A percentile compares a stretch with the other conserved stretches of the same genome.
Conservation (phyloP, 805 yeast species). For the Saccharomycopsis amapae region DNA sequence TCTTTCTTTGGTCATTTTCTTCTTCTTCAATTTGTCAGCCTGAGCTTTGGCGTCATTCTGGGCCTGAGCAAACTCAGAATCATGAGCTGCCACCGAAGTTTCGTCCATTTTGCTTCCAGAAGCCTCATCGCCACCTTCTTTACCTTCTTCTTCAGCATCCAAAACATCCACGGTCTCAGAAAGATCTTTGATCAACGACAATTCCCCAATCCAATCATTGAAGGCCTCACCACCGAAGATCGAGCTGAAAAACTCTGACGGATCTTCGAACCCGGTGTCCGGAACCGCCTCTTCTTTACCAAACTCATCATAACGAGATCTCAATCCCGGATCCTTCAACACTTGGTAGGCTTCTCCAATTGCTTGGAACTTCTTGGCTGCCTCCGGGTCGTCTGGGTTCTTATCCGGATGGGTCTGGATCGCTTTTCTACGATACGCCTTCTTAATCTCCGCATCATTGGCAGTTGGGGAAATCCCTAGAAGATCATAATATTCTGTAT, state of each 20-base stretch:
- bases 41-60: slow-evolving; percentile 32
- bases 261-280: slow-evolving; percentile 72
- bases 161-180: slow-evolving; percentile 46
- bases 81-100: slow-evolving; percentile 12
- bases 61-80: slow-evolving; percentile 19
- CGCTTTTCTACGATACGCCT: slow-evolving; percentile 88
- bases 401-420: slow-evolving; percentile 92
- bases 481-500: slow-evolving; percentile 79
- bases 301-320: slow-evolving; percentile 71
- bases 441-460: slow-evolving; percentile 74
- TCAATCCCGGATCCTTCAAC: slow-evolving; percentile 60
- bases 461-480: slow-evolving; percentile 66
- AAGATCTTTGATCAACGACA: slow-evolving; percentile 58
- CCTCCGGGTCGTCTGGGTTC: slow-evolving; percentile 89
- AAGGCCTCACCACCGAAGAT: slow-evolving; percentile 84
- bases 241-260: slow-evolving; percentile 72
- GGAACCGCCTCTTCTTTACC: slow-evolving; percentile 77
- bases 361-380: slow-evolving; percentile 80
- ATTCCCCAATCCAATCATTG: slow-evolving; percentile 72
- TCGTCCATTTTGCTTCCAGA: slow-evolving; percentile 3
- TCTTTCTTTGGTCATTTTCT: slow-evolving; percentile 32
- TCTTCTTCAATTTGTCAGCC: slow-evolving; percentile 27
- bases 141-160: slow-evolving; percentile 25
- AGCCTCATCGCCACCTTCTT: background rate
- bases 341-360: slow-evolving; percentile 68